phyloP scores from a whole-genome alignment of 202 grass and related monocot species.

The Panicum virgatum region DNA sequence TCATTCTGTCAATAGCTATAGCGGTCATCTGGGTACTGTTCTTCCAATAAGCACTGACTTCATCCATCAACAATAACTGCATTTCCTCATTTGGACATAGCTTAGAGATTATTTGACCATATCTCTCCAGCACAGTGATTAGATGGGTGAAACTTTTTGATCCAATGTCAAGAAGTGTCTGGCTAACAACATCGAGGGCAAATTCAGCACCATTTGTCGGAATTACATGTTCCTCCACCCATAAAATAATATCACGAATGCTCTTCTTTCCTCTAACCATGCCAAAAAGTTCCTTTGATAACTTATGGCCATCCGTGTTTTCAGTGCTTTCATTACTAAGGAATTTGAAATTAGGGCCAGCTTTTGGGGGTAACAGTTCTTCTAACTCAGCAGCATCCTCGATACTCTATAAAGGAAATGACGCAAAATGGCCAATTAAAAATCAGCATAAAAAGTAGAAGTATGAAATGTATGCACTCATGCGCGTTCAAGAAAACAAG shows the following conservation, averaged over 20 bases:
- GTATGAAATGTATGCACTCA: background rate
- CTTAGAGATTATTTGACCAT: conserved; percentile 79
- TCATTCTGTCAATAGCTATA: conserved; percentile 97
- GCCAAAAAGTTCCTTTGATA: conserved; percentile 81
- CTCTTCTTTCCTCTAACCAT: conserved; percentile 81
- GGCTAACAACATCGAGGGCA: conserved; percentile 80
- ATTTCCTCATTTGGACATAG: conserved; percentile 71
- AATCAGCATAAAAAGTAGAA: conserved; percentile 24
- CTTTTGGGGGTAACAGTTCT: conserved; percentile 88
- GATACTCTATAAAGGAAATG: conserved; percentile 65
- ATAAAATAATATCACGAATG: conserved; percentile 73
- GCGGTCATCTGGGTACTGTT: conserved; percentile 97
- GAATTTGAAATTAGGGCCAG: conserved; percentile 82
- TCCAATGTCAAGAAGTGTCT: conserved; percentile 92
- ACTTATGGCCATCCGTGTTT: conserved; percentile 44
- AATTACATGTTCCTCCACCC: conserved; percentile 84
- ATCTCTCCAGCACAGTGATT: conserved; percentile 92
- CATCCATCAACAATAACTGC: conserved; percentile 86
- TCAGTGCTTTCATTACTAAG: conserved; percentile 58
- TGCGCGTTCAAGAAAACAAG: background rate
- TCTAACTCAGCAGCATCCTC: conserved; percentile 85
- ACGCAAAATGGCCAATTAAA: conserved; percentile 13
- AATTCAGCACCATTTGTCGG: conserved; percentile 70
- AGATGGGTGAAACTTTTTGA: conserved; percentile 99
- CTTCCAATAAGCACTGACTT: conserved; percentile 87